phyloP scores from a whole-genome alignment of 2,329 filamentous ascomycete genomes.

The Clonostachys rhizophaga region DNA sequence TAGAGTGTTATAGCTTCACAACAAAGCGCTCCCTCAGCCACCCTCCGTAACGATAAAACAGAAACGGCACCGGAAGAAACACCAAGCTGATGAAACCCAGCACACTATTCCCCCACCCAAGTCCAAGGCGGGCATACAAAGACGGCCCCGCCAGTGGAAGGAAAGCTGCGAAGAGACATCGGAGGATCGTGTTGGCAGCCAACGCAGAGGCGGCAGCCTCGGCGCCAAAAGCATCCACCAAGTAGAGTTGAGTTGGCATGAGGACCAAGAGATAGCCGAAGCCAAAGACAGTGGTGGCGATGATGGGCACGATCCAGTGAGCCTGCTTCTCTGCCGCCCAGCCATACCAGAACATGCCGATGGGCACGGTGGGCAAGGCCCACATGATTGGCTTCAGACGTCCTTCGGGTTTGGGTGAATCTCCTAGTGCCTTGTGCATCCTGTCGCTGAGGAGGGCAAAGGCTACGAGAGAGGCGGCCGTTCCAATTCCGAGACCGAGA shows the following conservation, averaged over 20 bases:
- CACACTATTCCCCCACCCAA: constrained; percentile 37
- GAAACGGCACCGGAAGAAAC: constrained; percentile 14
- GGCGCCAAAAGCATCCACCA: constrained; percentile 45
- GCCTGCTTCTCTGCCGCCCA: constrained; percentile 33
- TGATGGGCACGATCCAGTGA: constrained; percentile 57
- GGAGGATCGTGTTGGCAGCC: constrained; percentile 28
- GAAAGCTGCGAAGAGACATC: constrained; percentile 28
- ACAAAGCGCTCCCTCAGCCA: constrained; percentile 44
- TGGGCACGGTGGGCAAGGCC: constrained; percentile 37
- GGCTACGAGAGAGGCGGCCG: constrained; percentile 38
- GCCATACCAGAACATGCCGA: constrained; percentile 45
- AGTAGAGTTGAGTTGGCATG: constrained; percentile 36
- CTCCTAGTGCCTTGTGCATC: constrained; percentile 16
- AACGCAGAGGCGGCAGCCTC: constrained; percentile 30
- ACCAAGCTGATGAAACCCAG: constrained; percentile 29
- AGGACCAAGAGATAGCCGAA: constrained; percentile 24
- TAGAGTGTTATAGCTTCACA: constrained; percentile 28
- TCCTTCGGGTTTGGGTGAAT: constrained; percentile 24
- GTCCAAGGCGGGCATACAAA: constrained; percentile 29
- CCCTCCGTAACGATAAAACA: not conserved
- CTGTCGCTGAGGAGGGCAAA: constrained; percentile 19
- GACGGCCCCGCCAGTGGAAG: constrained; percentile 29
- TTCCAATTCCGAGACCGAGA: constrained; percentile 33
- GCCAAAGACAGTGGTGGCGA: constrained; percentile 47
- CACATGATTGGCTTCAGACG: constrained; percentile 38